Base-by-base conservation (phyloP, 768 basidiomycete genomes). In the Kwoniella dejecticola region DNA sequence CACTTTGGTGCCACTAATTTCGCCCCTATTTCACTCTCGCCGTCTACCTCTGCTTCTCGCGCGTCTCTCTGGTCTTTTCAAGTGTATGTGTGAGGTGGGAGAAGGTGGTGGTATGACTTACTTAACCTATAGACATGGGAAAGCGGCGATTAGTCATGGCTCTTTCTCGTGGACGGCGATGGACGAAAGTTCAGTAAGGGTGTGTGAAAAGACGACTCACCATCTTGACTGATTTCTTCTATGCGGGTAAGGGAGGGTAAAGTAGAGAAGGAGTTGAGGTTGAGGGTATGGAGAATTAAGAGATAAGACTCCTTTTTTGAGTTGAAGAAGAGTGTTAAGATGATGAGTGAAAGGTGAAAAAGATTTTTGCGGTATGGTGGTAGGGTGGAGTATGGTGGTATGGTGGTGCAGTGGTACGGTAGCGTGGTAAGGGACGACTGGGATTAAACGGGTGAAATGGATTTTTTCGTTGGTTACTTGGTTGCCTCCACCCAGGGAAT, bases 141-240 rank as follows among this genome's bases (percentile, higher is more conserved):
- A 24, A 60, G 41, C 49, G 40, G 48, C 26, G 50, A 53, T 52
- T 49, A 42, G 59, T 71, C 57, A 74, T 67, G 56, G 62, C 60
- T 58, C 27, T 29, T 62, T 58, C 27, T 29, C 33, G 33, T 7
- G 7, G 15, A 36, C 33, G 15, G 33, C 15, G 33, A 36, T 7
- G 15, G 40, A 38, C 48, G 33, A 42, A 21, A 24, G 8, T 5
- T 45, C 5, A 19, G 48, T 23, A 36, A 36, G 33, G 15, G 7
- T 36, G 33, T 7, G 33, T 45, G 26, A 52, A 15, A 21, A 5
- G 26, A 5, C 36, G 29, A 66, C 73, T 61, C 46, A 75, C 73
- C 73, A 75, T 75, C 64, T 72, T 75, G 66, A 52, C 46, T 63
- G 30, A 36, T 44, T 65, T 62, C 66, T 67, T 62, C 62, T 50